A percentile compares a stretch with the other conserved stretches of the same genome.
phyloP scores from a whole-genome alignment of 2,329 filamentous ascomycete genomes.

The Ophiocordyceps camponoti-floridani region DNA sequence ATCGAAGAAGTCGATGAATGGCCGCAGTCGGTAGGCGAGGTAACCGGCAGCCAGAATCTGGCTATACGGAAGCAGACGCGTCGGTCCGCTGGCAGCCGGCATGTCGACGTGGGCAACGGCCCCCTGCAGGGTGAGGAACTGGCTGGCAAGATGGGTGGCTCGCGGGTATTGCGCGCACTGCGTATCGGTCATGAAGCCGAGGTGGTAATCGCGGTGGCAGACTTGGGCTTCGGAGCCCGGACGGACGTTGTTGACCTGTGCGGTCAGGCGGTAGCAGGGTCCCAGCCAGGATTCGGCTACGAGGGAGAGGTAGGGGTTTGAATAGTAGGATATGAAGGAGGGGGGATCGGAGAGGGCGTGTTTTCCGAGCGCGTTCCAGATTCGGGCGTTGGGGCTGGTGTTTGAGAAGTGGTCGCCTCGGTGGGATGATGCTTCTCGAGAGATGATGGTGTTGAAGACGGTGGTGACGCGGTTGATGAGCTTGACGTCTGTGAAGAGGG shows the following conservation, averaged over 20 bases:
- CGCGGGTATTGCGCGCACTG: conserved; percentile 28
- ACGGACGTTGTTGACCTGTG: conserved; percentile 44
- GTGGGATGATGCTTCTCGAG: conserved; percentile 16
- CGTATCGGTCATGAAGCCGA: conserved; percentile 39
- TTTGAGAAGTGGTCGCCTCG: conserved; percentile 40
- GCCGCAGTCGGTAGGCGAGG: conserved; percentile 33
- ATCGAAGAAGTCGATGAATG: conserved; percentile 36
- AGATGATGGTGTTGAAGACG: conserved; percentile 30
- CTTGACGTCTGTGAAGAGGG: conserved; percentile 24
- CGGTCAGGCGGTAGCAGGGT: conserved; percentile 39
- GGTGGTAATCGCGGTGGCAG: conserved; percentile 43
- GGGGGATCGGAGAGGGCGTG: conserved; percentile 31
- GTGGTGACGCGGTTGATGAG: conserved; percentile 27
- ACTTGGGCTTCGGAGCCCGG: conserved; percentile 39
- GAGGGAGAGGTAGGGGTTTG: conserved; percentile 37
- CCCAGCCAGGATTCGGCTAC: conserved; percentile 40
- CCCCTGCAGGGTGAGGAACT: conserved; percentile 43
- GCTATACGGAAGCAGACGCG: conserved; percentile 41
- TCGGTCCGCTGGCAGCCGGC: conserved; percentile 38
- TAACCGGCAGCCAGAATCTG: conserved; percentile 39
- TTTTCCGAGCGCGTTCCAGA: conserved; percentile 51
- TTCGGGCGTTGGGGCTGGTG: conserved; percentile 36
- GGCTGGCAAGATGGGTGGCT: conserved; percentile 32
- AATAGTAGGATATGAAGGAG: conserved; percentile 39
- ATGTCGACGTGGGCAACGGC: conserved; percentile 45